Evolutionary conservation across 1,284 basidiomycete genomes (phyloP).

Genomic region (Inonotus hispidus): DNA sequence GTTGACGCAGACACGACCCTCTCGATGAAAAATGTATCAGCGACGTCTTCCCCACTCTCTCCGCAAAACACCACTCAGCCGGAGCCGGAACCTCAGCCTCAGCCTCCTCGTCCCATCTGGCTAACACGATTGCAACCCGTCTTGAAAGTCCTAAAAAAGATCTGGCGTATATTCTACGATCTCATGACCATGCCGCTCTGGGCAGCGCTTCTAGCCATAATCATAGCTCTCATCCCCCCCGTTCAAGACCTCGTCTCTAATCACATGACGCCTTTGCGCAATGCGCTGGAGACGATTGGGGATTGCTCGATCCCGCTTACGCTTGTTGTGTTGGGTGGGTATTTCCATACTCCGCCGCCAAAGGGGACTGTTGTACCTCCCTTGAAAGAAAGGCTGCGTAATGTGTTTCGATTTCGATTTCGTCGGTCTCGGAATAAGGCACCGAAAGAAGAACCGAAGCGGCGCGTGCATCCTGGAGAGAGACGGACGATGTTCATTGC

Average conservation of each 20-base stretch:
- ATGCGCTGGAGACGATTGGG: slow-evolving; percentile 67
- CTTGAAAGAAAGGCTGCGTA: slow-evolving; percentile 36
- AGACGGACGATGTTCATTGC: slow-evolving; percentile 80
- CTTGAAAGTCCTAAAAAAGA: slow-evolving; percentile 27
- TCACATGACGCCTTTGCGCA: slow-evolving; percentile 63
- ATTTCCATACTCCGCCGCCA: slow-evolving; percentile 58
- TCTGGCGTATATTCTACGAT: slow-evolving; percentile 47
- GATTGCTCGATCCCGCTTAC: slow-evolving; percentile 87
- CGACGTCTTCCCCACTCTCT: background rate
- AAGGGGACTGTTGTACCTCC: slow-evolving; percentile 12
- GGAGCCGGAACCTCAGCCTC: background rate
- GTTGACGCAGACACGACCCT: background rate
- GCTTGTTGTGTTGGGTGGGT: slow-evolving; percentile 87
- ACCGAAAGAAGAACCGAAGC: background rate
- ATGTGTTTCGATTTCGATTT: slow-evolving; percentile 34
- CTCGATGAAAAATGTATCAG: slow-evolving; percentile 1
- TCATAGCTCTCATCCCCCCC: slow-evolving; percentile 76
- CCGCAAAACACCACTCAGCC: background rate
- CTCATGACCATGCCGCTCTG: slow-evolving; percentile 90
- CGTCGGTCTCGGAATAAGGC: too few relatives aligned
- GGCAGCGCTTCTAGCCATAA: slow-evolving; percentile 71
- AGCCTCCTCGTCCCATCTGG: slow-evolving; percentile 29
- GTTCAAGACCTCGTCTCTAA: slow-evolving; percentile 64
- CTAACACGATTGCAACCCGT: slow-evolving; percentile 29
- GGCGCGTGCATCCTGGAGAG: slow-evolving; percentile 51